phyloP scores from a whole-genome alignment of 2,329 filamentous ascomycete genomes.

The Teratosphaeria viscida region DNA sequence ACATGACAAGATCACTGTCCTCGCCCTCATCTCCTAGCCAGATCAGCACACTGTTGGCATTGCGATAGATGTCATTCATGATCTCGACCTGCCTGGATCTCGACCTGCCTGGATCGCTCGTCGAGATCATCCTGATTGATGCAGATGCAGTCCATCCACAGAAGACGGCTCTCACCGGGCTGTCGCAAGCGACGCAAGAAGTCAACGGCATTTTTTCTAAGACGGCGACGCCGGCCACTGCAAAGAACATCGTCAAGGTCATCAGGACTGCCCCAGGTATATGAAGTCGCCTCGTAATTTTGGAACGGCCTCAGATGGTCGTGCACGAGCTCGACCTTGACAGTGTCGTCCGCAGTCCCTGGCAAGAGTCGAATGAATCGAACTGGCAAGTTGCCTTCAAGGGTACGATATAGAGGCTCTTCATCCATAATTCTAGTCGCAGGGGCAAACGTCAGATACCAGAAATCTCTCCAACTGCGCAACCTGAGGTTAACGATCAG shows the following conservation, averaged over 20 bases:
- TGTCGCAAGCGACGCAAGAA: background rate
- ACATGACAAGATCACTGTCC: background rate
- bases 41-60: background rate
- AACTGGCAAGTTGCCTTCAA: background rate
- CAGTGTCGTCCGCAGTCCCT: background rate
- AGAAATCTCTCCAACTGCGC: too few relatives aligned
- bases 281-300: background rate
- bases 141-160: slow-evolving; percentile 1
- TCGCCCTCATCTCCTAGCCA: slow-evolving; percentile 12
- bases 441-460: background rate
- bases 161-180: background rate
- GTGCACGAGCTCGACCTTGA: background rate
- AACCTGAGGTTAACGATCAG: too few relatives aligned
- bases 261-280: background rate
- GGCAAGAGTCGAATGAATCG: background rate
- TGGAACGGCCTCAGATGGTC: background rate
- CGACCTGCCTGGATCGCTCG: background rate
- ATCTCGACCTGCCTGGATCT: background rate
- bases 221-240: background rate
- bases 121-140: slow-evolving; percentile 1
- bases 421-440: background rate
- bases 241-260: background rate
- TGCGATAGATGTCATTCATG: background rate
- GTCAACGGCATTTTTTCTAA: background rate
- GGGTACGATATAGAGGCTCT: background rate